Evolutionary conservation across 192 early-diverging fungal species (phyloP).

Genomic region (Coemansia nantahalensis): DNA sequence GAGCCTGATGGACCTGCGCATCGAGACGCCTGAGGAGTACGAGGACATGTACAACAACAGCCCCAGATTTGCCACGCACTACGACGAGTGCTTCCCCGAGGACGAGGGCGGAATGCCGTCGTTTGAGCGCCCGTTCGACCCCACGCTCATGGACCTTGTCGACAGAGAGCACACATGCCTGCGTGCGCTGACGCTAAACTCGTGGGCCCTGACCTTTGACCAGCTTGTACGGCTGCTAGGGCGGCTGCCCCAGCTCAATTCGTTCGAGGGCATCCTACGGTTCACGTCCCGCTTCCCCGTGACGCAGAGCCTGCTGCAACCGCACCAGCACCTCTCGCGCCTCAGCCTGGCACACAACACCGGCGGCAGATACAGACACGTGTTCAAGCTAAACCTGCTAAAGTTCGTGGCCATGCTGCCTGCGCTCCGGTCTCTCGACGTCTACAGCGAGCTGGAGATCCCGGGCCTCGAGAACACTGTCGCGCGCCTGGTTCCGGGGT

Average conservation of each 20-base stretch:
- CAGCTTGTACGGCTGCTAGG: conserved; percentile 13
- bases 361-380: conserved; percentile 7
- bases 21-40: conserved; percentile 22
- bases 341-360: conserved; percentile 18
- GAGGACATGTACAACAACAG: conserved; percentile 32
- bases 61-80: background rate
- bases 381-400: conserved; percentile 22
- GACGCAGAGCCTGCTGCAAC: background rate
- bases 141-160: background rate
- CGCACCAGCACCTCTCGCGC: conserved; percentile 9
- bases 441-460: conserved; percentile 20
- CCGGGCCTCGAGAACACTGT: conserved; percentile 16
- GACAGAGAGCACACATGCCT: background rate
- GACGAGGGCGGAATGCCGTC: background rate
- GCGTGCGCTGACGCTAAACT: conserved; percentile 17
- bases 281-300: conserved; percentile 10
- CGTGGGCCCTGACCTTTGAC: conserved; percentile 39
- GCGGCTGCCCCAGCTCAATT: conserved; percentile 1
- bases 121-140: conserved; percentile 14
- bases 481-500: conserved; percentile 6
- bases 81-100: background rate
- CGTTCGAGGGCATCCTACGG: conserved; percentile 30
- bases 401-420: conserved; percentile 15
- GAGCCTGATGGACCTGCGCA: conserved; percentile 14
- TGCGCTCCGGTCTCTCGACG: conserved; percentile 16